These are phyloP conservation scores for Geoglossum glabrum DNA, from an alignment of 495 filamentous ascomycete species.

Conservation along the genomic window DNA sequence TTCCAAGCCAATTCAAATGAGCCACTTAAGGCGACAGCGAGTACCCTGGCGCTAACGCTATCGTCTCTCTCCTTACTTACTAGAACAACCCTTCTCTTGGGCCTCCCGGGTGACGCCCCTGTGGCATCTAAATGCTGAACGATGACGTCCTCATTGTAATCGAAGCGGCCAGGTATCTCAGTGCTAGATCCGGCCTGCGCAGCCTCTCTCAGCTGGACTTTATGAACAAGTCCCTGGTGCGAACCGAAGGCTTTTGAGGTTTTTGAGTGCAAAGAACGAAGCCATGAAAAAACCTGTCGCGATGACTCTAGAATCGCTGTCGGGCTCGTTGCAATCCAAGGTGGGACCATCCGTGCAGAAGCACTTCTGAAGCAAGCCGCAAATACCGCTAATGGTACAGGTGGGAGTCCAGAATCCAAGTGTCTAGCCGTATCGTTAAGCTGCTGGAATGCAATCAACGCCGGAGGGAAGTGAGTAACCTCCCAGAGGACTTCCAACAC, in stretches of 20 bases:
- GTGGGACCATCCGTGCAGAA: not conserved
- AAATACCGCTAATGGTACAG: not conserved
- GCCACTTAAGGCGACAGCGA: not conserved
- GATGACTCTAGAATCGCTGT: not conserved
- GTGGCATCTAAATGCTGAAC: too few species aligned
- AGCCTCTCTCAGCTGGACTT: not conserved
- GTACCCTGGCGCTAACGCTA: not conserved
- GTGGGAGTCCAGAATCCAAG: not conserved
- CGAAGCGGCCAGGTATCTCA: not conserved
- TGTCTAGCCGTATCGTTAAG: conserved; percentile 4
- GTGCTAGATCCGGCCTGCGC: not conserved
- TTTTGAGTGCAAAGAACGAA: not conserved
- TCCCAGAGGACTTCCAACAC: conserved; percentile 7
- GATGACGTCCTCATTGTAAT: not conserved
- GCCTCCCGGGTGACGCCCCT: too few species aligned
- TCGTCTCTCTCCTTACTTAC: not conserved
- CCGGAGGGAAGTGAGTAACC: conserved; percentile 9
- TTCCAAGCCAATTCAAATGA: not conserved
- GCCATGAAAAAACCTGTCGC: not conserved
- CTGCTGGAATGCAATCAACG: conserved; percentile 5
- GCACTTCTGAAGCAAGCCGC: not conserved
- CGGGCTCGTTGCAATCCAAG: not conserved
- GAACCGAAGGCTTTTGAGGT: not conserved
- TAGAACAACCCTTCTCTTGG: too few species aligned
- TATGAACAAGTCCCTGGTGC: not conserved